Evolutionary conservation across 179 eudicot species (phyloP).

Genomic region (Vitellaria paradoxa): DNA sequence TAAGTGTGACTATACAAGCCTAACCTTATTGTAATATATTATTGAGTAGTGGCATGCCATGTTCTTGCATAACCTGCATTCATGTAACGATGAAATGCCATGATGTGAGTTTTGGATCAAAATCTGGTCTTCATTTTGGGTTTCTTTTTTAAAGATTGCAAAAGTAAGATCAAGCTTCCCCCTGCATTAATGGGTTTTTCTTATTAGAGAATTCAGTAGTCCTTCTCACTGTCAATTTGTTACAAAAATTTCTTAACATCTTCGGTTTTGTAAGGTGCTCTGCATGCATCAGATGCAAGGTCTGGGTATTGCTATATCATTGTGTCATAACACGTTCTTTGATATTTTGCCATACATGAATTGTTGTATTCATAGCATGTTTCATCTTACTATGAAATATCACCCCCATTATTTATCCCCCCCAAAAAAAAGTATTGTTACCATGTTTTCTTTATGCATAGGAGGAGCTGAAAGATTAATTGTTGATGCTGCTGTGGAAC

Average conservation of each 20-base stretch:
- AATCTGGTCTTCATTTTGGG: background rate
- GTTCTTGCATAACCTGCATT: background rate
- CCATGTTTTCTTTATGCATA: conserved; percentile 16
- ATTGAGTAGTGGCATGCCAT: background rate
- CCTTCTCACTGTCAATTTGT: background rate
- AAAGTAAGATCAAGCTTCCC: background rate
- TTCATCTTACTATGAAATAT: background rate
- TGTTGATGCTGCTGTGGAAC: conserved; percentile 94
- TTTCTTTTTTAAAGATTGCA: too few species aligned
- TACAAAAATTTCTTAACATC: background rate
- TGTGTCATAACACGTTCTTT: background rate
- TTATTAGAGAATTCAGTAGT: background rate
- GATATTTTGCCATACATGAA: background rate
- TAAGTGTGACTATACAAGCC: background rate
- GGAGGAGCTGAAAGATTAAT: conserved; percentile 98
- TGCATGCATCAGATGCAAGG: background rate
- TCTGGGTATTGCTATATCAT: too few species aligned
- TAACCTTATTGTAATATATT: background rate
- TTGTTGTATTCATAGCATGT: too few species aligned
- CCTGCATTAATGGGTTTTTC: background rate
- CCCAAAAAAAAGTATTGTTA: background rate
- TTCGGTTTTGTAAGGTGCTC: too few species aligned
- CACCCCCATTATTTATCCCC: background rate
- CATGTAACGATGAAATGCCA: background rate
- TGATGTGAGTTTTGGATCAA: background rate